Conservation (phyloP, 495 filamentous ascomycete species). For the Penicillium soppii region DNA sequence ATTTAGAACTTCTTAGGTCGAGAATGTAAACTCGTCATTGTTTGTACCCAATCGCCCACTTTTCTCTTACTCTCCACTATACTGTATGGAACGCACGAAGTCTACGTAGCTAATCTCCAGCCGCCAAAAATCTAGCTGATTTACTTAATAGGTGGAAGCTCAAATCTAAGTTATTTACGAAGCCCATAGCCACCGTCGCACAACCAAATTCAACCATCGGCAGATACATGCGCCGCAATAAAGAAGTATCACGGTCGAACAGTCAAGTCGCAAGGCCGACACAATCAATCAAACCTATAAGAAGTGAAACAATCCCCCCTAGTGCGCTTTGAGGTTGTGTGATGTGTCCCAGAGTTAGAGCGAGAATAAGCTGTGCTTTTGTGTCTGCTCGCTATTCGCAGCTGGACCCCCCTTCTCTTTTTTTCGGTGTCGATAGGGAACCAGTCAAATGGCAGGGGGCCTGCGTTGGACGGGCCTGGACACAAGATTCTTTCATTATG, state of each 20-base stretch:
- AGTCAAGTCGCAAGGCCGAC: too few relatives aligned
- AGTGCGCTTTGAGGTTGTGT: background rate
- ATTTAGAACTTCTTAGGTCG: constrained; percentile 4
- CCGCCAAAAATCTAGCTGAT: too few relatives aligned
- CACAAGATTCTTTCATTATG: constrained; percentile 6
- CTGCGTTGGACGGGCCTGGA: constrained; percentile 6
- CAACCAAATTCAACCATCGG: too few relatives aligned
- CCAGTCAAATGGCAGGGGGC: constrained; percentile 4
- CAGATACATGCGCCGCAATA: too few relatives aligned
- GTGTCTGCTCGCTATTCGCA: constrained; percentile 4
- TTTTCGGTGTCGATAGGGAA: background rate
- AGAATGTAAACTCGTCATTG: constrained; percentile 10
- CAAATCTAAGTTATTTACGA: background rate
- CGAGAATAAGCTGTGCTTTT: background rate
- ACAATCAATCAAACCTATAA: constrained; percentile 1
- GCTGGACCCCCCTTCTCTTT: constrained; percentile 1
- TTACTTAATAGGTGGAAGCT: too few relatives aligned
- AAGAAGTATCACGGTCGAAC: too few relatives aligned
- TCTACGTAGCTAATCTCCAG: too few relatives aligned
- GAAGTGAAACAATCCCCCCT: background rate
- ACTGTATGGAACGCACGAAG: too few relatives aligned
- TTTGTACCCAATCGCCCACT: constrained; percentile 3
- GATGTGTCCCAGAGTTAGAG: constrained; percentile 2
- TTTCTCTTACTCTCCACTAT: constrained; percentile 4
- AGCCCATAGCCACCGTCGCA: background rate